phyloP scores from a whole-genome alignment of 225 moss, liverwort and hornwort species.

The Lunularia cruciata region DNA sequence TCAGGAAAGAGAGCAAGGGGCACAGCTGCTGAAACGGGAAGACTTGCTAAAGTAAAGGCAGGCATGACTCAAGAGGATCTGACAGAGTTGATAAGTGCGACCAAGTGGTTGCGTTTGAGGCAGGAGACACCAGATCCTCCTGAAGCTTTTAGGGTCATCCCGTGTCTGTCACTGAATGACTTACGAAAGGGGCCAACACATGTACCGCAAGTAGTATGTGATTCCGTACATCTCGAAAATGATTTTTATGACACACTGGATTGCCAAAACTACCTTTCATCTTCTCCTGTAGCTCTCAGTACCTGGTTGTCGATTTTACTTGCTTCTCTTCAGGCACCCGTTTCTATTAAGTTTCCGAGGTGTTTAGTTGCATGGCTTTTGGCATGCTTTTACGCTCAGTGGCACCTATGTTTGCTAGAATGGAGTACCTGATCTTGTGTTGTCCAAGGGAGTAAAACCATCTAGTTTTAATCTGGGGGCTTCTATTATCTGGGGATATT shows the following conservation, averaged over 20 bases:
- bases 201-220: slow-evolving; percentile 62
- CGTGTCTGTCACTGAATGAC: slow-evolving; percentile 75
- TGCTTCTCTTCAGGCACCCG: no score
- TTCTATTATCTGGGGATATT: no score
- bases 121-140: slow-evolving; percentile 96
- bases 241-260: no score
- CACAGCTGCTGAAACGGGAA: slow-evolving; percentile 81
- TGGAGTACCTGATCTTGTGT: no score
- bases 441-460: no score
- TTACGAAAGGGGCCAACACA: slow-evolving; percentile 71
- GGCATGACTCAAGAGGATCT: slow-evolving; percentile 88
- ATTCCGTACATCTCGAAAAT: background rate
- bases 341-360: no score
- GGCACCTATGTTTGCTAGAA: background rate
- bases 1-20: slow-evolving; percentile 73
- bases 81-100: slow-evolving; percentile 83
- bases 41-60: slow-evolving; percentile 69
- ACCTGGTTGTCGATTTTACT: background rate
- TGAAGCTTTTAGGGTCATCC: slow-evolving; percentile 88
- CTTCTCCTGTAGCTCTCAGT: no score
- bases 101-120: slow-evolving; percentile 80
- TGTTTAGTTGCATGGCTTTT: no score
- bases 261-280: no score
- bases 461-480: no score
- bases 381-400: no score